Evolutionary conservation across 2,329 filamentous ascomycete genomes (phyloP).

Genomic region (Aspergillus chevalieri): DNA sequence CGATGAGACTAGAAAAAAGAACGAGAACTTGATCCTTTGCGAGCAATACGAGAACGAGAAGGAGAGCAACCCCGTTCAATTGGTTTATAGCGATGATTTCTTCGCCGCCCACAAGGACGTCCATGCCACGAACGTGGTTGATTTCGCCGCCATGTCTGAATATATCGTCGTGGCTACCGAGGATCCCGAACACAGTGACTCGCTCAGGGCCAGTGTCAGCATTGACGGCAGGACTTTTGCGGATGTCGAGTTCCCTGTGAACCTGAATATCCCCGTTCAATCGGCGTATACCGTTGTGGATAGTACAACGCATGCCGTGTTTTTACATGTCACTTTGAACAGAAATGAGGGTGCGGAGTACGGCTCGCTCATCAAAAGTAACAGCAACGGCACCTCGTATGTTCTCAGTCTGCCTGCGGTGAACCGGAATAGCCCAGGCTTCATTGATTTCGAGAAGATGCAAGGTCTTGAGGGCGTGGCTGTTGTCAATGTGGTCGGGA

Average conservation of each 20-base stretch:
- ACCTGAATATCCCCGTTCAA: slow-evolving; percentile 72
- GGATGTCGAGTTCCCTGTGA: slow-evolving; percentile 74
- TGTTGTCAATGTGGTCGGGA: slow-evolving; percentile 78
- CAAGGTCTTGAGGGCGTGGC: slow-evolving; percentile 84
- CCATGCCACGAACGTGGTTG: slow-evolving; percentile 65
- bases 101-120: slow-evolving; percentile 50
- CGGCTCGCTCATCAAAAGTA: slow-evolving; percentile 92
- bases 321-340: slow-evolving; percentile 83
- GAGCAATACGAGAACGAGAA: slow-evolving; percentile 60
- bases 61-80: slow-evolving; percentile 56
- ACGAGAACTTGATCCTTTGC: slow-evolving; percentile 59
- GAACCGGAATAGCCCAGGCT: slow-evolving; percentile 70
- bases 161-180: slow-evolving; percentile 84
- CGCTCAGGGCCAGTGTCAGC: slow-evolving; percentile 71
- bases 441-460: slow-evolving; percentile 95
- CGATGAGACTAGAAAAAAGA: slow-evolving; percentile 18
- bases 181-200: slow-evolving; percentile 56
- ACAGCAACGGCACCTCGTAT: slow-evolving; percentile 95
- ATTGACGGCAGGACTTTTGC: slow-evolving; percentile 80
- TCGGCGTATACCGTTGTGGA: slow-evolving; percentile 88
- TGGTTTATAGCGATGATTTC: slow-evolving; percentile 78
- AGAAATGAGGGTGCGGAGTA: slow-evolving; percentile 59
- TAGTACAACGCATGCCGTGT: slow-evolving; percentile 89
- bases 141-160: slow-evolving; percentile 92
- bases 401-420: slow-evolving; percentile 75